These are phyloP conservation scores for Herpotrichia juniperi DNA, from an alignment of 2,329 filamentous ascomycete genomes.

Conservation along the genomic window DNA sequence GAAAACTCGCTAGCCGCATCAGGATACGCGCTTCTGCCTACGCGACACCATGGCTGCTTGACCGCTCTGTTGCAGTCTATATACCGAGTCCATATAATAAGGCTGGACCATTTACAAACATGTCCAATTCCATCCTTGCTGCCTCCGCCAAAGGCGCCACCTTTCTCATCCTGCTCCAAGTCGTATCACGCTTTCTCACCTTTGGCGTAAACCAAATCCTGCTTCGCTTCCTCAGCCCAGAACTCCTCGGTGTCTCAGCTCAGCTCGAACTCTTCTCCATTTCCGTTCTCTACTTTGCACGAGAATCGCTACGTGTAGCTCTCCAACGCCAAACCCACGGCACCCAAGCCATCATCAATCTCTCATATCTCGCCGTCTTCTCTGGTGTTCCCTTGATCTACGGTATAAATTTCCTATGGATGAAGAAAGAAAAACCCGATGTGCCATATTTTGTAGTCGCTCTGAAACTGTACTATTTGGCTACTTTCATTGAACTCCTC, in stretches of 20 bases:
- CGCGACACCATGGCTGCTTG: not conserved
- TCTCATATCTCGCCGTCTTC: conserved; percentile 78
- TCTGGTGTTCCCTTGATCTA: conserved; percentile 71
- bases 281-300: conserved; percentile 90
- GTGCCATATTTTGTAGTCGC: conserved; percentile 70
- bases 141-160: conserved; percentile 74
- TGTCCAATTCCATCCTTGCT: conserved; percentile 44
- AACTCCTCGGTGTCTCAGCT: conserved; percentile 81
- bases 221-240: conserved; percentile 84
- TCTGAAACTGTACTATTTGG: conserved; percentile 60
- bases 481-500: conserved; percentile 74
- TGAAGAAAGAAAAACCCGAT: conserved; percentile 56
- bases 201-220: conserved; percentile 92
- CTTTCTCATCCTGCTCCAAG: conserved; percentile 85
- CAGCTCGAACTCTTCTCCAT: conserved; percentile 94
- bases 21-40: not conserved
- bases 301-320: conserved; percentile 89
- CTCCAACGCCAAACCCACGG: conserved; percentile 74
- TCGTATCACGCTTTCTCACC: conserved; percentile 84
- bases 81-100: not conserved
- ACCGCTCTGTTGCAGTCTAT: not conserved
- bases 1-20: not conserved
- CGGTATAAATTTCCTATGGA: conserved; percentile 71
- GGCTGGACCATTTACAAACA: conserved; percentile 9
- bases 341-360: conserved; percentile 81